These are phyloP conservation scores for Bonnemaisonia californica DNA, from an alignment of 31 red algal species.

Conservation along the genomic window DNA sequence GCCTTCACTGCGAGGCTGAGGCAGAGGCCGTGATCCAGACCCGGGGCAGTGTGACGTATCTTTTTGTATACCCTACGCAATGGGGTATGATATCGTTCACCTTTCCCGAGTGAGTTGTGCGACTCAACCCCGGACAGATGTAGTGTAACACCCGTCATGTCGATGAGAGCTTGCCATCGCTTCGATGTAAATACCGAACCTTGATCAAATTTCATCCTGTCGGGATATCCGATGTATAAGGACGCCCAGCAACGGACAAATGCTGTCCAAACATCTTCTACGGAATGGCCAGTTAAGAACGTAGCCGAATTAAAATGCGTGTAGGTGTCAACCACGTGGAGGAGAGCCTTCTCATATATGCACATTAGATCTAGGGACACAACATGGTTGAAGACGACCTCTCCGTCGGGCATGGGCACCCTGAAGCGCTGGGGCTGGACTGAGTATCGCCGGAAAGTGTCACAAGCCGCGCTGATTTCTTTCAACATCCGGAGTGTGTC, in stretches of 20 bases:
- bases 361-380: not conserved
- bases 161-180: not conserved
- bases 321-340: not conserved
- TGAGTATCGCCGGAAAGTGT: not conserved
- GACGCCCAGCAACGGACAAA: conserved; percentile 4
- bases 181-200: conserved; percentile 24
- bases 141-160: not conserved
- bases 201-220: not conserved
- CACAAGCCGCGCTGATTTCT: not conserved
- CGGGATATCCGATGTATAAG: not conserved
- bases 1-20: conserved; percentile 30
- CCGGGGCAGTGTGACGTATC: not conserved
- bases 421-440: not conserved
- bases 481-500: not conserved
- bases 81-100: conserved; percentile 41
- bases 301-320: not conserved
- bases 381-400: not conserved
- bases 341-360: not conserved
- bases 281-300: not conserved
- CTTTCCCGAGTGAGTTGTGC: conserved; percentile 33
- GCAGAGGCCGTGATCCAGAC: not conserved
- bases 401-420: not conserved
- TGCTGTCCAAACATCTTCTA: not conserved
- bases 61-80: conserved; percentile 14
- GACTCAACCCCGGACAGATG: not conserved